A percentile compares a stretch with the other conserved stretches of the same genome.
Evolutionary conservation across 805 yeast species (phyloP).

Genomic region (Wickerhamiella hasegawae): DNA sequence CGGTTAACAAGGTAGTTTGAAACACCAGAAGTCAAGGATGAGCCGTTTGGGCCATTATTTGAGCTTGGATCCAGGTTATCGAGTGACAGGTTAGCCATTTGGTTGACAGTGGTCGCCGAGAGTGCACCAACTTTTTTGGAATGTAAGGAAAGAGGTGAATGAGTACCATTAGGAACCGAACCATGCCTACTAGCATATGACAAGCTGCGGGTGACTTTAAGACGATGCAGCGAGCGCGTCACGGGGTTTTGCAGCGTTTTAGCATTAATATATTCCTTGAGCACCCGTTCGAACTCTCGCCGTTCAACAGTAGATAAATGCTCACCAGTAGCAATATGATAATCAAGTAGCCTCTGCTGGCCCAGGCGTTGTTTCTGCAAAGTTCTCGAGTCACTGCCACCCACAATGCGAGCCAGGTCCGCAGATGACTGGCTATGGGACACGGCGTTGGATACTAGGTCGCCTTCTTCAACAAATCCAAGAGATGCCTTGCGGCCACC

Average conservation of each 20-base stretch:
- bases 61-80: neutral
- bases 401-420: conserved; percentile 7
- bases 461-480: conserved; percentile 14
- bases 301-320: conserved; percentile 24
- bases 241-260: conserved; percentile 4
- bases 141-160: neutral
- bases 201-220: neutral
- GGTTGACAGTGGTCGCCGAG: conserved; percentile 15
- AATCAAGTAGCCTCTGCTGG: conserved; percentile 33
- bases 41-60: too few relatives aligned
- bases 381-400: conserved; percentile 2
- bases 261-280: conserved; percentile 5
- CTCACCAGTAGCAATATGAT: conserved; percentile 99
- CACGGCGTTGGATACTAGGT: conserved; percentile 13
- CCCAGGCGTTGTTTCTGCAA: conserved; percentile 1
- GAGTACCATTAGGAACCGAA: too few relatives aligned
- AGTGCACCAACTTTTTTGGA: conserved; percentile 7
- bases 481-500: conserved; percentile 8
- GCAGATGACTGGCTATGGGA: conserved; percentile 3
- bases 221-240: conserved; percentile 1
- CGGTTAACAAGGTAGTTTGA: conserved; percentile 10
- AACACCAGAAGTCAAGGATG: conserved; percentile 6
- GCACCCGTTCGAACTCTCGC: conserved; percentile 3
- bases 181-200: neutral
- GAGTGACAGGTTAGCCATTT: conserved; percentile 12